Evolutionary conservation across 1,284 basidiomycete genomes (phyloP).

Genomic region (Austroboletus niveus): DNA sequence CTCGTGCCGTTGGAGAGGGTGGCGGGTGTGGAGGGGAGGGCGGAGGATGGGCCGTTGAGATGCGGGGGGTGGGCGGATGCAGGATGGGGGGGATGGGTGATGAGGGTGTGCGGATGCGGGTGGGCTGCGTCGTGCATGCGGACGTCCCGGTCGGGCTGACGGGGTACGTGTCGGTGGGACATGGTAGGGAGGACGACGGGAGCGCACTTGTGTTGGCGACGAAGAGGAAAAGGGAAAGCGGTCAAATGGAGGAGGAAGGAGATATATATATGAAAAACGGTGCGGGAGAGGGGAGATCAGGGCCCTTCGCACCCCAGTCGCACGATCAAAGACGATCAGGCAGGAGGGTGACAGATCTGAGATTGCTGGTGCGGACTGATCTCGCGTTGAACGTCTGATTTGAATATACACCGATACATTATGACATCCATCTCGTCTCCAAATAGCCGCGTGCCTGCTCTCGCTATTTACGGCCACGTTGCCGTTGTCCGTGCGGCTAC

Average conservation of each 20-base stretch:
- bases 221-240: conserved; percentile 43
- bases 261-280: conserved; percentile 54
- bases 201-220: conserved; percentile 24
- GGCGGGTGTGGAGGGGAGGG: conserved; percentile 39
- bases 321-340: conserved; percentile 57
- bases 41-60: conserved; percentile 47
- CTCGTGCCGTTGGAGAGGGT: conserved; percentile 44
- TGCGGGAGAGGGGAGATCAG: conserved; percentile 42
- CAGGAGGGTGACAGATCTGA: conserved; percentile 35
- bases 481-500: conserved; percentile 40
- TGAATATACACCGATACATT: conserved; percentile 34
- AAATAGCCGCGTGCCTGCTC: conserved; percentile 50
- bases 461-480: conserved; percentile 41
- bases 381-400: conserved; percentile 43
- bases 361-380: conserved; percentile 35
- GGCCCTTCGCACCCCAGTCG: conserved; percentile 43
- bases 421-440: conserved; percentile 37
- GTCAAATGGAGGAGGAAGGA: conserved; percentile 42
- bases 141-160: conserved; percentile 59
- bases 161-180: conserved; percentile 62
- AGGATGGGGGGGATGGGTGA: conserved; percentile 35
- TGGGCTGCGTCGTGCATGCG: conserved; percentile 59
- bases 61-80: conserved; percentile 42
- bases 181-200: conserved; percentile 39
- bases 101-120: conserved; percentile 43